These are phyloP conservation scores for Hypericum androsaemum DNA, from an alignment of 345 rosid genomes.

Conservation along the genomic window DNA sequence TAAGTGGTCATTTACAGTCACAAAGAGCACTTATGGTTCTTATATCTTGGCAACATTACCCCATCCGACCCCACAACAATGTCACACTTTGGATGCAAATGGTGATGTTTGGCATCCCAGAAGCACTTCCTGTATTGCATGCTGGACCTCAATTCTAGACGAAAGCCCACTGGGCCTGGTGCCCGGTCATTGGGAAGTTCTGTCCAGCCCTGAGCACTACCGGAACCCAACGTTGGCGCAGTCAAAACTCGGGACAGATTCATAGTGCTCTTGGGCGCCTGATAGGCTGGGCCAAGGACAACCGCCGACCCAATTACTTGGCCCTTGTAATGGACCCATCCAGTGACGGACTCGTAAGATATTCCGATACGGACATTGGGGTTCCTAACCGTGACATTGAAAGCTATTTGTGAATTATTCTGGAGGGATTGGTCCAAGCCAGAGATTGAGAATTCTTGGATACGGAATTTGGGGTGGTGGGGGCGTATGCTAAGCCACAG, in stretches of 20 bases:
- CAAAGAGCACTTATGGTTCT: not conserved
- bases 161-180: not conserved
- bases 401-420: not conserved
- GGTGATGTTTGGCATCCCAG: not conserved
- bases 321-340: not conserved
- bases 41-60: not conserved
- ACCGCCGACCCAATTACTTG: not conserved
- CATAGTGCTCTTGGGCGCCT: not conserved
- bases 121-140: not conserved
- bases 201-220: not conserved
- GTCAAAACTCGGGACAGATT: not conserved
- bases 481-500: conserved; percentile 2
- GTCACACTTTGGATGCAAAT: not conserved
- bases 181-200: not conserved
- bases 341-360: not conserved
- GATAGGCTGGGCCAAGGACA: not conserved
- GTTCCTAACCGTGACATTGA: not conserved
- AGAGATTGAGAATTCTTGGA: not conserved
- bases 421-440: not conserved
- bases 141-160: not conserved
- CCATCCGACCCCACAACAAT: conserved; percentile 1
- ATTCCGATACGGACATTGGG: not conserved
- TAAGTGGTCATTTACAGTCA: not conserved
- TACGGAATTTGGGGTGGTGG: not conserved
- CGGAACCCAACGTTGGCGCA: not conserved